Evolutionary conservation across 108 stramenopile genomes (phyloP), one percentile per base, ranked within the genome.

Genomic region (Mayamaea pseudoterrestris): DNA sequence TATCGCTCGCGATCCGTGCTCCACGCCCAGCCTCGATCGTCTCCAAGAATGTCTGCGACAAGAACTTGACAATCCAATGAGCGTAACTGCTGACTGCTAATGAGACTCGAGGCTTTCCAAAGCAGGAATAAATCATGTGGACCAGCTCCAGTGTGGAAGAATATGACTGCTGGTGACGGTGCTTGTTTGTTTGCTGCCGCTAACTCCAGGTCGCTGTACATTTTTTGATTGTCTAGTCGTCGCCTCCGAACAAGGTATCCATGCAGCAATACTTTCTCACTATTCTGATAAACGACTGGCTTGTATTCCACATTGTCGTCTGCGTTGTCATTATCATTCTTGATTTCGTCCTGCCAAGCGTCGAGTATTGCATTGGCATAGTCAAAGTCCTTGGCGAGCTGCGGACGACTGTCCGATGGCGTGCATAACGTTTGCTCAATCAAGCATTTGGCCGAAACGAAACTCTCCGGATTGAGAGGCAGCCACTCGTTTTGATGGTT

Each of bases 121-220:
- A 50, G 60, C 28, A 84, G 44, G 54, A 75, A 84, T 3, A 77
- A 45, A 58, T 84, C 83, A 18, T 76, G 78, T 23, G 83, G 78
- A 1, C 83, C 83, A 0, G 83, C 83, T 35, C 69, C 83, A 5
- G 83, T 84, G 44, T 84, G 83, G 55, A 84, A 80, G 9, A 84
- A 28, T 17, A 84, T 27, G 31, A 84, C 47, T 14, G 69, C 76
- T 1, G 25, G 7, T 17, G 16, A 4, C 17, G 2, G 7, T 7
- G 32, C 21, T 21, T 47, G 23, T 21, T 46, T 43, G n/a, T n/a
- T n/a, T n/a, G n/a, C n/a, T n/a, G n/a, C n/a, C n/a, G n/a, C n/a
- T n/a, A n/a, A n/a, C n/a, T n/a, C n/a, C n/a, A n/a, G n/a, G n/a
- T n/a, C n/a, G n/a, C n/a, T n/a, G n/a, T n/a, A n/a, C n/a, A n/a